Base-by-base conservation (phyloP, 176 grass and related monocot genomes). In the Calamus simplicifolius region DNA sequence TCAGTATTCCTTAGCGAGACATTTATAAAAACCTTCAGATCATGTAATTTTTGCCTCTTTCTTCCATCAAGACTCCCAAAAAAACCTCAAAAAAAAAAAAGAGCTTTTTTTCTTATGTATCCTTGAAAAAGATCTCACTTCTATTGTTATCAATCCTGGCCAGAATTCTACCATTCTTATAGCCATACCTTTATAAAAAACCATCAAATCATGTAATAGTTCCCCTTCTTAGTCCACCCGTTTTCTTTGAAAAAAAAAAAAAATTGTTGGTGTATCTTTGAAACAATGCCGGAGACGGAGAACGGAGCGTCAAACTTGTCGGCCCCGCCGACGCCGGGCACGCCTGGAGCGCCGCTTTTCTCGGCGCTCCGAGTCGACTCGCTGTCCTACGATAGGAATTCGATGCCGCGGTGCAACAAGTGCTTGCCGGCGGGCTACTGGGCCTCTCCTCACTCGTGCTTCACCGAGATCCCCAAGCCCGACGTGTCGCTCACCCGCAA, bases 401-500 rank as follows among this genome's bases (percentile, higher is more conserved):
- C 87, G 66, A 88, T 92, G 93, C 87, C 87, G 64, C 65, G 84
- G 66, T 85, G 87, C 81, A 73, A 59, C 80, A 85, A 56, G 68
- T 98, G 93, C 76, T 58, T 91, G 54, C 93, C 93, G 49, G 28
- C 79, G 75, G 84, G 83, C 1, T 58, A 61, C 35, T 85, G 80
- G 87, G 76, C 76, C 19, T 69, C 82, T 0, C 70, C 81, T 6
- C 70, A 71, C 78, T 57, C 79, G 71, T 98, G 93, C 87, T 67
- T 91, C 84, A 29, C 77, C 25, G 88, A 98, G 66, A 71, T 91
- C 69, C 93, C 87, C 13, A 69, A 73, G 69, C 87, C 93, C 50
- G 84, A 89, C 75, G 27, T 92, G 58, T 98, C 93, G 52, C 87
- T 98, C 73, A 71, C 88, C 31, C 93, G 88, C 78, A 98, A 98